Conservation (phyloP, 2,329 filamentous ascomycete species). For the Verticillium klebahnii region DNA sequence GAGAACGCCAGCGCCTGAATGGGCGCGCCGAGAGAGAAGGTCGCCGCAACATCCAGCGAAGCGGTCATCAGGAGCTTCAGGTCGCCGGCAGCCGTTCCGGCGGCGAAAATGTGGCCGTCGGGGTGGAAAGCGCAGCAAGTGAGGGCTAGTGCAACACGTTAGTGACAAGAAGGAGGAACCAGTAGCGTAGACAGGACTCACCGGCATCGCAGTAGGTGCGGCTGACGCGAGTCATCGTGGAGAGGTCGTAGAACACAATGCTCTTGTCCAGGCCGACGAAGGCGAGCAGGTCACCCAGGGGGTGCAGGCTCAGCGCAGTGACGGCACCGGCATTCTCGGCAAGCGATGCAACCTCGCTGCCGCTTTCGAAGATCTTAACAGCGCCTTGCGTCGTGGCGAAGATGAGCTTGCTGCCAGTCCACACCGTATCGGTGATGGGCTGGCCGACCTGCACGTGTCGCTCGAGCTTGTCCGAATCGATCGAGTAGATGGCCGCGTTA, state of each 20-base stretch:
- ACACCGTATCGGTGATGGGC: conserved; percentile 61
- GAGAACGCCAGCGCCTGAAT: conserved; percentile 80
- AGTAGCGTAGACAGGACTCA: conserved; percentile 40
- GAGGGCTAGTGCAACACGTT: conserved; percentile 47
- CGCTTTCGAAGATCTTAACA: conserved; percentile 75
- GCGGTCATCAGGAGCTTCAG: conserved; percentile 89
- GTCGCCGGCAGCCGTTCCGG: conserved; percentile 72
- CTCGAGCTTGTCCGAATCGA: conserved; percentile 63
- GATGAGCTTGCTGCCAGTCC: conserved; percentile 64
- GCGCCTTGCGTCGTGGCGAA: conserved; percentile 71
- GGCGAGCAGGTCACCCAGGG: conserved; percentile 75
- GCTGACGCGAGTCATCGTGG: conserved; percentile 61
- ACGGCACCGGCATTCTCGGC: conserved; percentile 79
- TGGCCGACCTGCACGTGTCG: conserved; percentile 62
- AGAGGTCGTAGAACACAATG: conserved; percentile 82
- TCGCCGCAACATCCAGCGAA: conserved; percentile 69
- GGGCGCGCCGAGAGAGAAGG: conserved; percentile 64
- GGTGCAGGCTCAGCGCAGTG: conserved; percentile 75
- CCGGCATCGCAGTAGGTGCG: conserved; percentile 77
- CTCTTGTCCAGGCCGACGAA: conserved; percentile 91
- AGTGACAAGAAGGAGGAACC: not conserved
- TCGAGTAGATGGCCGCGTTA: conserved; percentile 69
- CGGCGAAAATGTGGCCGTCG: conserved; percentile 89
- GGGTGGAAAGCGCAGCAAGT: conserved; percentile 85
- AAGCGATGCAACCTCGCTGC: conserved; percentile 63